A percentile compares a stretch with the other conserved stretches of the same genome.
Conservation (phyloP, 2,329 filamentous ascomycete genomes). For the Calonectria crousiana region DNA sequence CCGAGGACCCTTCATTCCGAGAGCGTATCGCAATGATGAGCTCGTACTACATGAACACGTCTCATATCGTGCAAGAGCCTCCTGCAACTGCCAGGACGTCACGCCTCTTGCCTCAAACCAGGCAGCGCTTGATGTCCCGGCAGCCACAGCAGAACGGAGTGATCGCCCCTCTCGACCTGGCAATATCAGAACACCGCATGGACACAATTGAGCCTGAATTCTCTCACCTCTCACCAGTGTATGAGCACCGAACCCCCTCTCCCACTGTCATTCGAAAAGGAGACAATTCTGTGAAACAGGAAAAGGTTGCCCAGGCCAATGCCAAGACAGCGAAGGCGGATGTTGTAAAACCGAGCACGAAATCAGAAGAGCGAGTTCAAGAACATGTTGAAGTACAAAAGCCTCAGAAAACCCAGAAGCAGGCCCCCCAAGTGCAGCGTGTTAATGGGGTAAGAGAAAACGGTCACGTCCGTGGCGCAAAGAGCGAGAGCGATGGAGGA, state of each 20-base stretch:
- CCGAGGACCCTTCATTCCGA: slow-evolving; percentile 56
- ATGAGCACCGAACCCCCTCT: slow-evolving; percentile 79
- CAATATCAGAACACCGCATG: slow-evolving; percentile 58
- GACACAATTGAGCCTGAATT: slow-evolving; percentile 54
- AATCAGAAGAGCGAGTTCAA: slow-evolving; percentile 21
- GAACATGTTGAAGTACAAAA: slow-evolving; percentile 34
- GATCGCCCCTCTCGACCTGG: slow-evolving; percentile 69
- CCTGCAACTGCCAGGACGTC: slow-evolving; percentile 41
- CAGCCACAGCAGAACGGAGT: slow-evolving; percentile 61
- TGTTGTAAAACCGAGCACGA: slow-evolving; percentile 28
- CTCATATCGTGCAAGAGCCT: slow-evolving; percentile 48
- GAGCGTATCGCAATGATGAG: slow-evolving; percentile 58
- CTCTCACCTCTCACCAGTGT: slow-evolving; percentile 77
- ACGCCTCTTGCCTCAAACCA: slow-evolving; percentile 49
- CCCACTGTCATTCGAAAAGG: slow-evolving; percentile 70
- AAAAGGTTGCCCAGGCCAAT: slow-evolving; percentile 38
- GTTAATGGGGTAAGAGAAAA: slow-evolving; percentile 60
- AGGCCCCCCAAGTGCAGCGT: slow-evolving; percentile 44
- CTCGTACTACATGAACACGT: slow-evolving; percentile 44
- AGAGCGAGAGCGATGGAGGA: slow-evolving; percentile 65
- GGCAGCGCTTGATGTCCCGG: slow-evolving; percentile 54
- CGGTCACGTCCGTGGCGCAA: slow-evolving; percentile 65
- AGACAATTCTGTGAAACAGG: slow-evolving; percentile 53
- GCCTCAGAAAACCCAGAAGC: slow-evolving; percentile 44
- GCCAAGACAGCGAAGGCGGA: slow-evolving; percentile 36